Percentiles rank a stretch among this genome's conserved stretches.
Conservation (phyloP, 1,284 basidiomycete species). For the Schizophyllum commune region DNA sequence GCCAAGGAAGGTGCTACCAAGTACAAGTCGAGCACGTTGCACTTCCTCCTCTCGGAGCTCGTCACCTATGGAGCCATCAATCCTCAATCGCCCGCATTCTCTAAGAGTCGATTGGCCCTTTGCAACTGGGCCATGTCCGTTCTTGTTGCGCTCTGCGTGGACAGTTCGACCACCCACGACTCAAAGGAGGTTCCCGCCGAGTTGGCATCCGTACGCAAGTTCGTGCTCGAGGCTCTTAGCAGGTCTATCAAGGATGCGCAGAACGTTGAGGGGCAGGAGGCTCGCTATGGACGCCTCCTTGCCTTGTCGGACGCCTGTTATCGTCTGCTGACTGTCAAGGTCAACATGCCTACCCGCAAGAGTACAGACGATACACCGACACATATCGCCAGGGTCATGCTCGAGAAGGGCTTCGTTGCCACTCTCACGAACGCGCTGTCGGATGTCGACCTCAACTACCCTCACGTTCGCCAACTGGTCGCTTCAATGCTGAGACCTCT, state of each 20-base stretch:
- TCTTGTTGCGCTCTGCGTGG: constrained; percentile 86
- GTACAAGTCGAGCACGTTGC: constrained; percentile 58
- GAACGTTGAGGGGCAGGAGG: constrained; percentile 60
- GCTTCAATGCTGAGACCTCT: constrained; percentile 84
- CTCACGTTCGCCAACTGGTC: constrained; percentile 81
- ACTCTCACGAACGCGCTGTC: constrained; percentile 84
- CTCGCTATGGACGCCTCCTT: constrained; percentile 83
- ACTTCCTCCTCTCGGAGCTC: constrained; percentile 73
- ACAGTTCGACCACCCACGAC: constrained; percentile 60
- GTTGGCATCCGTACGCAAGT: constrained; percentile 80
- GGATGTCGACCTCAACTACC: constrained; percentile 95
- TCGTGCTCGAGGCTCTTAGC: constrained; percentile 83
- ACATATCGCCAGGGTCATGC: constrained; percentile 95
- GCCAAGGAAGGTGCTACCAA: constrained; percentile 53
- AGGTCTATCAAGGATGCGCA: constrained; percentile 82
- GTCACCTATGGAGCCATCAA: constrained; percentile 72
- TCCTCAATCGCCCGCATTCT: constrained; percentile 44
- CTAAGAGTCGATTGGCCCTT: constrained; percentile 53
- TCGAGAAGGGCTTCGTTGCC: constrained; percentile 95
- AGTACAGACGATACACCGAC: constrained; percentile 76
- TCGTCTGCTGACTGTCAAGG: constrained; percentile 78
- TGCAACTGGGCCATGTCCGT: constrained; percentile 91
- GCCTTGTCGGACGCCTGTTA: constrained; percentile 86
- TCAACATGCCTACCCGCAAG: constrained; percentile 52
- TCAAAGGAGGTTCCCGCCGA: constrained; percentile 74